Conservation (phyloP, 2,329 filamentous ascomycete species). For the Aaosphaeria pasadenensis region DNA sequence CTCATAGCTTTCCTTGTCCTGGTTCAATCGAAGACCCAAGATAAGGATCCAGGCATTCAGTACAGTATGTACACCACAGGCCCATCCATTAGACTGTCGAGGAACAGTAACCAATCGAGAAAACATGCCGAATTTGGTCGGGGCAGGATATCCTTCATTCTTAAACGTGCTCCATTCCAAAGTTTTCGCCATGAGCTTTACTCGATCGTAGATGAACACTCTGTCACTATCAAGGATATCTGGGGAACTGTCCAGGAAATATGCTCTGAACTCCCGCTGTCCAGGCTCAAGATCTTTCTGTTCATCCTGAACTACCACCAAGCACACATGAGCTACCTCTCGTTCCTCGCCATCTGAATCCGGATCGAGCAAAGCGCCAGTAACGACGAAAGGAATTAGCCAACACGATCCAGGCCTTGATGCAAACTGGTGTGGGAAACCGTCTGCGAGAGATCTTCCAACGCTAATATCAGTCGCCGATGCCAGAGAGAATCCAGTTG, state of each 20-base stretch:
- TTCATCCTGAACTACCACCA: too few relatives aligned
- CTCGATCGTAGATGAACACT: background rate
- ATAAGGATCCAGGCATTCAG: conserved; percentile 26
- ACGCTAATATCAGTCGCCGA: too few relatives aligned
- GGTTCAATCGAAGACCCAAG: conserved; percentile 6
- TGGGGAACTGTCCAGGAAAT: conserved; percentile 6
- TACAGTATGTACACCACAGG: conserved; percentile 14
- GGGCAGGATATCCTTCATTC: background rate
- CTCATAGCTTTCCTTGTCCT: background rate
- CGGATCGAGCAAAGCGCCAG: too few relatives aligned
- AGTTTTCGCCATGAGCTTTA: background rate
- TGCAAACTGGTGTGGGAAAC: too few relatives aligned
- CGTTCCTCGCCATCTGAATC: too few relatives aligned
- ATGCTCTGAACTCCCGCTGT: conserved; percentile 1
- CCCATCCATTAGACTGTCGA: background rate
- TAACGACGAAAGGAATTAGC: too few relatives aligned
- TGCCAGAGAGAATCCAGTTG: too few relatives aligned
- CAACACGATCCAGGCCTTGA: too few relatives aligned
- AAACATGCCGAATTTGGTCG: background rate
- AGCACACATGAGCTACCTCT: too few relatives aligned
- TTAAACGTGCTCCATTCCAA: background rate
- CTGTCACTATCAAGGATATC: background rate
- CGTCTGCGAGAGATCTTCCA: too few relatives aligned
- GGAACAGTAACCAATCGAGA: too few relatives aligned
- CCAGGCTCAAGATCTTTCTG: too few relatives aligned